Evolutionary conservation across 108 stramenopile genomes (phyloP).

Genomic region (Craspedostauros australis): DNA sequence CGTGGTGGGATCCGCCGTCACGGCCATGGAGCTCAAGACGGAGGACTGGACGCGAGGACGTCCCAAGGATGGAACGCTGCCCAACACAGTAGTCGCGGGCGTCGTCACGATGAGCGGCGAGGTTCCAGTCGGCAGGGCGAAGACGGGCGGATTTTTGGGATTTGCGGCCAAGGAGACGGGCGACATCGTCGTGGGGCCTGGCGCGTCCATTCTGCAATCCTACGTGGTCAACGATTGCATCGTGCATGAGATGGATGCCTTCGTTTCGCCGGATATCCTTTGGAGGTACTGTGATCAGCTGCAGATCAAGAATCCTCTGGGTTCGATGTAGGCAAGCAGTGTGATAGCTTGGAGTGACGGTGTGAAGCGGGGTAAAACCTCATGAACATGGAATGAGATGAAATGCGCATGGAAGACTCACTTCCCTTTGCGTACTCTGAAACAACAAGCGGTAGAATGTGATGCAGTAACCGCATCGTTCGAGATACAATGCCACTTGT

Average conservation of each 20-base stretch:
- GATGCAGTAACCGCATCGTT: no score
- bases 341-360: no score
- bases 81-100: conserved; percentile 42
- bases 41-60: conserved; percentile 31
- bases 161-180: conserved; percentile 79
- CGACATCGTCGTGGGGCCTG: conserved; percentile 39
- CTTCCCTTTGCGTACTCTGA: no score
- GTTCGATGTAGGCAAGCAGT: no score
- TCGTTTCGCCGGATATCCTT: conserved; percentile 61
- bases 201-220: conserved; percentile 50
- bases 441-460: no score
- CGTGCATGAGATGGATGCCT: conserved; percentile 64
- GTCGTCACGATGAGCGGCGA: conserved; percentile 64
- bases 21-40: conserved; percentile 34
- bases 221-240: conserved; percentile 38
- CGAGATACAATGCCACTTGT: no score
- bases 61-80: conserved; percentile 23
- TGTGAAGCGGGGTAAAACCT: no score
- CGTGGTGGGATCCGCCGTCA: conserved; percentile 48
- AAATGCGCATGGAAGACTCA: no score
- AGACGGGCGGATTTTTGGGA: conserved; percentile 67
- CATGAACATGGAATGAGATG: no score
- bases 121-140: conserved; percentile 48
- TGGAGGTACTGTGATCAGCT: conserved; percentile 80
- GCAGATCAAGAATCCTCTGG: no score